Conservation (phyloP, 2,329 filamentous ascomycete species). For the Nannizzia gypsea region DNA sequence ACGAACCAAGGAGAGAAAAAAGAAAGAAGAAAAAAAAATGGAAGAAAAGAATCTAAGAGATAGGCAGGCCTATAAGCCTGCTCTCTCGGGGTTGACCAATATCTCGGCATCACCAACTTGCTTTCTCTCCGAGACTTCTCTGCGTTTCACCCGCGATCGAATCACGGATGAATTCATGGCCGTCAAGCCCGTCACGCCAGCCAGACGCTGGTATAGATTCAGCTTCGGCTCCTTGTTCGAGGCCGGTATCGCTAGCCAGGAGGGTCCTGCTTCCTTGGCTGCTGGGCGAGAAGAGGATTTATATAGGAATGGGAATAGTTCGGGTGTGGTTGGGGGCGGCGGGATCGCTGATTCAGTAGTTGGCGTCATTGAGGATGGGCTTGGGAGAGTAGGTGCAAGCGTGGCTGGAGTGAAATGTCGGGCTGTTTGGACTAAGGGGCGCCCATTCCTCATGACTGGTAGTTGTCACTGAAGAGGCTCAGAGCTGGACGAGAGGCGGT, state of each 20-base stretch:
- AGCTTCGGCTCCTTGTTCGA: neutral
- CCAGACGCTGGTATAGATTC: conserved; percentile 9
- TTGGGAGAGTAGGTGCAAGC: neutral
- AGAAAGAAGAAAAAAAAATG: neutral
- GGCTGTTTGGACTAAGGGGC: conserved; percentile 34
- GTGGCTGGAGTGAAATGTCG: conserved; percentile 26
- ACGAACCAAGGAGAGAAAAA: neutral
- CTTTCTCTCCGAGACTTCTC: conserved; percentile 72
- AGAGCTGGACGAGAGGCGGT: conserved; percentile 85
- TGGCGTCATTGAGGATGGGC: conserved; percentile 14
- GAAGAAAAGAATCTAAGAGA: neutral
- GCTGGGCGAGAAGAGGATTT: neutral
- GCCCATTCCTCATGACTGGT: conserved; percentile 76
- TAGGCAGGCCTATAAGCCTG: conserved; percentile 8
- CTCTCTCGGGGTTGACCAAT: conserved; percentile 49
- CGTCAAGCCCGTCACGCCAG: conserved; percentile 41
- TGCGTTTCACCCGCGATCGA: conserved; percentile 56
- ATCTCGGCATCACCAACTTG: conserved; percentile 83
- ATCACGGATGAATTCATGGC: conserved; percentile 44
- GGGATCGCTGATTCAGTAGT: conserved; percentile 13
- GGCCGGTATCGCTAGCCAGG: neutral
- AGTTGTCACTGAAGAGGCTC: conserved; percentile 88
- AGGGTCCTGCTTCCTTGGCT: neutral
- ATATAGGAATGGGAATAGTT: neutral
- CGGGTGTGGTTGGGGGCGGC: conserved; percentile 13